Evolutionary conservation across 2,329 filamentous ascomycete genomes (phyloP).

Genomic region (Juglanconis sp.): DNA sequence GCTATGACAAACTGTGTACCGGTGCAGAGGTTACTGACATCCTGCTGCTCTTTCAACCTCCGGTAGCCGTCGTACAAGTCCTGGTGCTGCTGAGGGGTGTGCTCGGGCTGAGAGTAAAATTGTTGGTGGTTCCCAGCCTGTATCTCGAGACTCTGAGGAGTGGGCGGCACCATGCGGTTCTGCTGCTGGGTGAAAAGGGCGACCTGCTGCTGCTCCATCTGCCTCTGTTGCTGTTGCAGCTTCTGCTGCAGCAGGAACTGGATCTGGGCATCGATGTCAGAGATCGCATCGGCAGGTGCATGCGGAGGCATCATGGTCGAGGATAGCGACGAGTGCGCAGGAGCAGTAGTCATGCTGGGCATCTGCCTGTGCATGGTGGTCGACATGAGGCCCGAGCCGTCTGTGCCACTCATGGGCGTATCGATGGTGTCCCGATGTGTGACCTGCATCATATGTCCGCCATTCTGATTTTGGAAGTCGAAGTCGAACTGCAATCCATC

Average conservation of each 20-base stretch:
- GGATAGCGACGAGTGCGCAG: slow-evolving; percentile 43
- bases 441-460: slow-evolving; percentile 37
- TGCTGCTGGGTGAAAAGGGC: slow-evolving; percentile 52
- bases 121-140: slow-evolving; percentile 57
- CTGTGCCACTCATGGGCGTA: slow-evolving; percentile 47
- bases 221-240: slow-evolving; percentile 57
- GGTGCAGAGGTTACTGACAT: slow-evolving; percentile 42
- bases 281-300: slow-evolving; percentile 50
- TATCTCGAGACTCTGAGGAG: slow-evolving; percentile 77
- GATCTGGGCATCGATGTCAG: slow-evolving; percentile 63
- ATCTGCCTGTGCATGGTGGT: slow-evolving; percentile 43
- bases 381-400: slow-evolving; percentile 35
- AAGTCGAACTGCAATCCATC: slow-evolving; percentile 61
- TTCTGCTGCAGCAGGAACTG: slow-evolving; percentile 64
- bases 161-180: slow-evolving; percentile 68
- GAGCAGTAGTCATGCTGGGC: slow-evolving; percentile 45
- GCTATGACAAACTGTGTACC: background rate
- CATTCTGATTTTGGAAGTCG: slow-evolving; percentile 44
- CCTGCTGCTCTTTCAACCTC: slow-evolving; percentile 66
- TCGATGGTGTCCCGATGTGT: slow-evolving; percentile 41
- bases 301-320: slow-evolving; percentile 42
- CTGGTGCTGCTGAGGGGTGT: slow-evolving; percentile 49
- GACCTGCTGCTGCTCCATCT: slow-evolving; percentile 54
- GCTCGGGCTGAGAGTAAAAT: slow-evolving; percentile 54
- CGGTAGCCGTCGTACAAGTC: slow-evolving; percentile 66